A percentile compares a stretch with the other conserved stretches of the same genome.
These are phyloP conservation scores for Pterocarpus santalinus DNA, from an alignment of 306 rosid species.

Conservation along the genomic window DNA sequence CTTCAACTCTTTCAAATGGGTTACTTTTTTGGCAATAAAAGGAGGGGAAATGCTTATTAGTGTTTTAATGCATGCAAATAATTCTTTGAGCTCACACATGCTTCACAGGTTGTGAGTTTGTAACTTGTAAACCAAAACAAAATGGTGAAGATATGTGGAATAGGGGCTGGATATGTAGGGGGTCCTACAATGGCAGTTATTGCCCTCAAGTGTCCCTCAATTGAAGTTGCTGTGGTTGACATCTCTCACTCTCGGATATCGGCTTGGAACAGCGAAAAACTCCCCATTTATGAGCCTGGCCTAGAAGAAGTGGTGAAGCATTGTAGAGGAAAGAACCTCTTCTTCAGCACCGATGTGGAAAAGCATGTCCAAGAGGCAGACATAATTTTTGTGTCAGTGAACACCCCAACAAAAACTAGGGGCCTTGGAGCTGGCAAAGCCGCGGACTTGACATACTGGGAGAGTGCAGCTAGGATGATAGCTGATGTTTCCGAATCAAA, in stretches of 20 bases:
- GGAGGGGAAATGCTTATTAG: slow-evolving; percentile 12
- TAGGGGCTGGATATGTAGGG: slow-evolving; percentile 90
- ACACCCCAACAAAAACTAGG: slow-evolving; percentile 76
- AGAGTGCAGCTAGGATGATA: slow-evolving; percentile 84
- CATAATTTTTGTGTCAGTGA: slow-evolving; percentile 80
- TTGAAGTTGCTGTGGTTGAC: slow-evolving; percentile 84
- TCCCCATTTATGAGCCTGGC: slow-evolving; percentile 88
- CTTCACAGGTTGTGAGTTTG: slow-evolving; percentile 40
- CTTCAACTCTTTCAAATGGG: too few relatives aligned
- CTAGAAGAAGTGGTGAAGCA: slow-evolving; percentile 76
- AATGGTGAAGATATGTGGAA: slow-evolving; percentile 89
- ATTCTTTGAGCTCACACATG: slow-evolving; percentile 9
- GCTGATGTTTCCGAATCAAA: slow-evolving; percentile 72
- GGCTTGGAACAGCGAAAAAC: slow-evolving; percentile 84
- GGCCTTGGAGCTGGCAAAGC: slow-evolving; percentile 92
- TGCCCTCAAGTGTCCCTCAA: slow-evolving; percentile 77
- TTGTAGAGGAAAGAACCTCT: slow-evolving; percentile 77
- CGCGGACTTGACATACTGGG: slow-evolving; percentile 89
- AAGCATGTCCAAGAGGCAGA: slow-evolving; percentile 78
- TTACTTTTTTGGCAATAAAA: not conserved
- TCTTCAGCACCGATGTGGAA: slow-evolving; percentile 81
- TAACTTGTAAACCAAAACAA: slow-evolving; percentile 26
- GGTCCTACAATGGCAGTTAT: slow-evolving; percentile 94
- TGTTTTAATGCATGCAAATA: slow-evolving; percentile 16
- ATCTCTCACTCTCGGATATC: slow-evolving; percentile 71